A percentile compares a stretch with the other conserved stretches of the same genome.
phyloP scores from a whole-genome alignment of 257 asterid species.

The Avicennia marina region DNA sequence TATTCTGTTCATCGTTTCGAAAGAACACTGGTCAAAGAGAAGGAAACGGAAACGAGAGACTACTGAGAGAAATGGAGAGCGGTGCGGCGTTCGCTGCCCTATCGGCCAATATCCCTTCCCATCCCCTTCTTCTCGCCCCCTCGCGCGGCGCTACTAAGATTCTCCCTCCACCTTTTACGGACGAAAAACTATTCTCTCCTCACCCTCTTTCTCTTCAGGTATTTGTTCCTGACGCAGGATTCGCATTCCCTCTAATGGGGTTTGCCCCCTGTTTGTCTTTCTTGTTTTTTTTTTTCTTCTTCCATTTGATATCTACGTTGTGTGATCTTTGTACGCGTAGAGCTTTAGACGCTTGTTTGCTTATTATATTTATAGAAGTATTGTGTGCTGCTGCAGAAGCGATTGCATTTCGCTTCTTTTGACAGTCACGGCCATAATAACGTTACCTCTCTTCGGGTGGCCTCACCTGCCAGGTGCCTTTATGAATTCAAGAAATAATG shows the following conservation, averaged over 20 bases:
- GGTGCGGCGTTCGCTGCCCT: constrained; percentile 40
- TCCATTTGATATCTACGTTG: not conserved
- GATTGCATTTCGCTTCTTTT: constrained; percentile 32
- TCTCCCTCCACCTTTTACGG: constrained; percentile 28
- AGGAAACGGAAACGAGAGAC: not conserved
- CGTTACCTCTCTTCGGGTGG: constrained; percentile 37
- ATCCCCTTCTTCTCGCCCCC: constrained; percentile 29
- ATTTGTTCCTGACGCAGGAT: not conserved
- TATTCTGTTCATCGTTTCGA: constrained; percentile 1
- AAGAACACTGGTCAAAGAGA: not conserved
- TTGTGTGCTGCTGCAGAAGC: constrained; percentile 32
- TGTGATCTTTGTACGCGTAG: not conserved
- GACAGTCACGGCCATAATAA: constrained; percentile 18
- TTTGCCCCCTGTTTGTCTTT: not conserved
- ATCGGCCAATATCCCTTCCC: constrained; percentile 25
- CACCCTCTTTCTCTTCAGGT: constrained; percentile 35
- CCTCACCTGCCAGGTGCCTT: constrained; percentile 48
- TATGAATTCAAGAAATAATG: not conserved
- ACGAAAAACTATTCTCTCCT: constrained; percentile 19
- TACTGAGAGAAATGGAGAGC: constrained; percentile 37
- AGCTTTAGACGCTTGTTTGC: not conserved
- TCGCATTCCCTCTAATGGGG: constrained; percentile 5
- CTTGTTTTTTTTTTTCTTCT: not conserved
- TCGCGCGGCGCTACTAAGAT: constrained; percentile 25
- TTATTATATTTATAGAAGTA: not conserved